Base-by-base conservation (phyloP, 2,329 filamentous ascomycete genomes). In the Cercospora sp. region DNA sequence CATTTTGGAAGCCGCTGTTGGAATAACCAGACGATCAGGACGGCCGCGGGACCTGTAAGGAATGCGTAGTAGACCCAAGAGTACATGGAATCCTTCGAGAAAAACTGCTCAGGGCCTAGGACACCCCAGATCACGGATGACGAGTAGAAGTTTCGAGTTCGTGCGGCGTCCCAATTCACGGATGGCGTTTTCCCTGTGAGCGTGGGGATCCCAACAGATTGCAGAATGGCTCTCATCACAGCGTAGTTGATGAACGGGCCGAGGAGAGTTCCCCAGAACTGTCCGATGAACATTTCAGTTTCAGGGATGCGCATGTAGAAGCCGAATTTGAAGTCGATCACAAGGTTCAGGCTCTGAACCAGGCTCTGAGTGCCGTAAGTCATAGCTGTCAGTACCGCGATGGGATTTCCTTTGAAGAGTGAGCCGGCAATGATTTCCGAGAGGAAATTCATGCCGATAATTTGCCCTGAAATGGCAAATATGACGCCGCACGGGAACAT, bases 291-390 rank as follows among this genome's bases (percentile, higher is more conserved):
- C 77, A 80, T 79, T 67, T 79, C 76, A 40, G 65, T 73, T 67
- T 79, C 77, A 7, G 78, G 78, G 24, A 80, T 78, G 67, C 79
- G 80, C 77, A 80, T 80, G 72, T 79, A 80, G 69, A 79, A 79
- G 4, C 78, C 78, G 34, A 80, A 79, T 57, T 80, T 80, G 69
- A 77, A 79, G 65, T 79, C 78, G 1, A 73, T 76, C 37, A 77
- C 74, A 2, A 79, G 70, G 61, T 78, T 78, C 28, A 79, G 70
- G 63, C 75, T 74, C 65, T 80, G 78, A 61, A 77, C 77, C 26
- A 80, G 71, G 43, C 79, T 75, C 66, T 79, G 77, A 9, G 76
- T 71, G n/a, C 75, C 75, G 66, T 75, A 80, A 2, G 73, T 73
- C 72, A 78, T 77, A 57, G 72, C 74, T 0, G 74, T 71, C 5